Evolutionary conservation across 352 stramenopile genomes (phyloP), one percentile per base, ranked within the genome.

Genomic region (Phytophthora nicotianae): DNA sequence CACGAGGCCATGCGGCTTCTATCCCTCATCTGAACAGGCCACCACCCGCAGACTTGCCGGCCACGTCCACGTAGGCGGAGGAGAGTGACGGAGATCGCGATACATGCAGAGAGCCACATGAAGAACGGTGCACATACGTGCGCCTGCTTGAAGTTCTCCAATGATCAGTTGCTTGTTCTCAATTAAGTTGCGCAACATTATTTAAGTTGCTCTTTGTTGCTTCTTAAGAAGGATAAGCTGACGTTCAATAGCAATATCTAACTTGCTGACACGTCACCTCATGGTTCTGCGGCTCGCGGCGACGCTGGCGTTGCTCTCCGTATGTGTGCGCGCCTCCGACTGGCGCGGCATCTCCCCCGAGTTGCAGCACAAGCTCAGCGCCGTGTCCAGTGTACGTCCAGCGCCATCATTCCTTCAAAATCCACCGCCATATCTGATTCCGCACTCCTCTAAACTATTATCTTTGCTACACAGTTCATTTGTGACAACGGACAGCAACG

Each of bases 401-500:
- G 4, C 38, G 29, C 20, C 41, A 33, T 47, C 17, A 20, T 23
- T 42, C 43, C 37, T 9, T 23, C 16, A 27, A 27, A 20, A 56
- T 21, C 29, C 20, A 45, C 49, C 35, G 16, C 10, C n/a, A 10
- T 4, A 42, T 54, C 32, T 62, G 24, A 50, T 51, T 61, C 26
- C 20, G 14, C 29, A 23, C 14, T 20, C 21, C 33, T 38, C 59
- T 50, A 33, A 9, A 58, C 17, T 56, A 35, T 51, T 68, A 5
- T 27, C 35, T 24, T 46, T 23, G 38, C 17, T 1, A 50, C 8
- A 7, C 50, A 91, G 79, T 92, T 97, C 62, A 65, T 73, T 10
- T 97, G 89, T 40, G 84, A 95, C 55, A 63, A 74, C 13, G 75
- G 80, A n/a, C 46, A 52, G 9, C 79, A 84, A 50, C 72, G 53